These are phyloP conservation scores for Penicillium sp. DNA, from an alignment of 2,329 filamentous ascomycete genomes.

Conservation along the genomic window DNA sequence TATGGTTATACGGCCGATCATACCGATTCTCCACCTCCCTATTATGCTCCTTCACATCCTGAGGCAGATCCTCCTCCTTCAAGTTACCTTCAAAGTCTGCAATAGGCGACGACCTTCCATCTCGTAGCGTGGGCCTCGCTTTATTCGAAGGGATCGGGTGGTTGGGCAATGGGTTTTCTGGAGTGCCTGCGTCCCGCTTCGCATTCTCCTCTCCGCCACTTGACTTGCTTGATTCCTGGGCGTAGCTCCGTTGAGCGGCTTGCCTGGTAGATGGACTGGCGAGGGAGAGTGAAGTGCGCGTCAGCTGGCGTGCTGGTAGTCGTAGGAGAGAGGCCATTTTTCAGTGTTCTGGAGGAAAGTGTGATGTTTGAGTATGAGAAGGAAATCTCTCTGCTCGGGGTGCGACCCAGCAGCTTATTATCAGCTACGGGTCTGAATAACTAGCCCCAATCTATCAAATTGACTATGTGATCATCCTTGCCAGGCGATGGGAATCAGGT, in stretches of 20 bases:
- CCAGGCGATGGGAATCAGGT: constrained; percentile 9
- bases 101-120: constrained; percentile 33
- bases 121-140: constrained; percentile 36
- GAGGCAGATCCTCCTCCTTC: constrained; percentile 29
- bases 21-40: constrained; percentile 35
- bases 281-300: neutral
- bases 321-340: constrained; percentile 6
- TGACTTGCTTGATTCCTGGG: constrained; percentile 1
- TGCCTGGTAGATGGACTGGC: neutral
- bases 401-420: neutral
- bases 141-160: constrained; percentile 37
- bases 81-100: constrained; percentile 32
- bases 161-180: constrained; percentile 1
- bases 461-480: neutral
- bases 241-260: constrained; percentile 5
- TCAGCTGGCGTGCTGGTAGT: constrained; percentile 1
- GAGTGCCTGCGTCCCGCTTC: neutral
- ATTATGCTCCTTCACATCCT: constrained; percentile 41
- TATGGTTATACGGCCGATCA: constrained; percentile 37
- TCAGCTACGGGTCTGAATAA: neutral
- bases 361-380: neutral
- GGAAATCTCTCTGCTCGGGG: neutral
- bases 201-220: constrained; percentile 7
- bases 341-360: neutral
- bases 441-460: no score